A percentile compares a stretch with the other conserved stretches of the same genome.
Conservation (phyloP, 1,139 yeast genomes). For the Hanseniaspora gamundiae region DNA sequence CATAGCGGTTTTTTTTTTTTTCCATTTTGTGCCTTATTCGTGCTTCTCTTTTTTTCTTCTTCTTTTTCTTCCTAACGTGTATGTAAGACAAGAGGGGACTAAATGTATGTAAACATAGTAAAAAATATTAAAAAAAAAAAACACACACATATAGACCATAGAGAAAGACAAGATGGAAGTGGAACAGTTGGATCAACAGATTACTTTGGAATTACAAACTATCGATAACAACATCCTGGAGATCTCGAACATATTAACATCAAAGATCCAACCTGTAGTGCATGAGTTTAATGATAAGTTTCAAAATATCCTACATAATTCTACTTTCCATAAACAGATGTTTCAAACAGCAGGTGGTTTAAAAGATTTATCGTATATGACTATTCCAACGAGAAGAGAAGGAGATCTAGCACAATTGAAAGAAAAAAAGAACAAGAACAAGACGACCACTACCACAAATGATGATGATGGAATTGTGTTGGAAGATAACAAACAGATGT, state of each 20-base stretch:
- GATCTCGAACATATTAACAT: constrained; percentile 21
- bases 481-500: too few relatives aligned
- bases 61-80: not conserved
- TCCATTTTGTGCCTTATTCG: too few relatives aligned
- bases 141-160: not conserved
- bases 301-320: constrained; percentile 21
- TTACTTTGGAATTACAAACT: constrained; percentile 65
- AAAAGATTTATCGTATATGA: constrained; percentile 10
- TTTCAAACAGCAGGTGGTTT: constrained; percentile 23
- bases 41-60: not conserved
- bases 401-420: constrained; percentile 15
- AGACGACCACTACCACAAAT: too few relatives aligned
- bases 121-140: not conserved
- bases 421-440: constrained; percentile 14
- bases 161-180: constrained; percentile 33
- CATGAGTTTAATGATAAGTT: constrained; percentile 19
- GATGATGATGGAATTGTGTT: too few relatives aligned
- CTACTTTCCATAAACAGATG: constrained; percentile 20
- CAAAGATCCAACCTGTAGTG: constrained; percentile 22
- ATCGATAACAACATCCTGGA: constrained; percentile 44
- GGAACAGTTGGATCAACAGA: constrained; percentile 70
- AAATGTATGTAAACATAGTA: too few relatives aligned
- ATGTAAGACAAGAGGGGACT: too few relatives aligned
- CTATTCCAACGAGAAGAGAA: constrained; percentile 15
- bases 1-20: too few relatives aligned